Conservation (phyloP, 2,329 filamentous ascomycete species). For the Lachnellula hyalina region DNA sequence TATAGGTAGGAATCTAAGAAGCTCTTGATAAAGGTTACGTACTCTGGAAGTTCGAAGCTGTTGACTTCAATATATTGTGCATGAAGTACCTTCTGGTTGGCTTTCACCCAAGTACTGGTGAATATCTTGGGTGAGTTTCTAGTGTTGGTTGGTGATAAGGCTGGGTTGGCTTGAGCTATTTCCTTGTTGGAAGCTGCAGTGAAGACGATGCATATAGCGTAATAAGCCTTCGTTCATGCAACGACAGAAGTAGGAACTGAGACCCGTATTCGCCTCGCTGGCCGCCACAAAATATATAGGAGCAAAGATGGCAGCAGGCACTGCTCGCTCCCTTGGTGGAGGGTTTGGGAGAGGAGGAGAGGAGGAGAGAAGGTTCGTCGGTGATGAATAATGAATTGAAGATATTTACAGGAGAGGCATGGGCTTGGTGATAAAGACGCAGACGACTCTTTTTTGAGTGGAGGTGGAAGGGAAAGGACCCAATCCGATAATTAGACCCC, state of each 20-base stretch:
- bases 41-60: neutral
- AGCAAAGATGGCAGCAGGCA: neutral
- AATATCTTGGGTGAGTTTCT: no score
- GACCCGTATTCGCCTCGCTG: neutral
- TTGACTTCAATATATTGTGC: neutral
- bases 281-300: neutral
- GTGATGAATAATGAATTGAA: neutral
- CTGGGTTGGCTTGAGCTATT: neutral
- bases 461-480: neutral
- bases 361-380: neutral
- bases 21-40: neutral
- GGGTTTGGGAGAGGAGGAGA: neutral
- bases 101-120: no score
- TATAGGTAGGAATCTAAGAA: no score
- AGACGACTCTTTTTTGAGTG: neutral
- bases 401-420: neutral
- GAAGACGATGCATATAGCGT: neutral
- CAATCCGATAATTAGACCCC: neutral
- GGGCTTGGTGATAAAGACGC: no score
- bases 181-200: neutral
- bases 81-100: neutral
- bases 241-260: neutral
- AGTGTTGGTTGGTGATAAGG: neutral
- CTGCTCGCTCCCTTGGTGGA: neutral
- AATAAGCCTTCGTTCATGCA: constrained; percentile 2